Evolutionary conservation across 1,139 yeast genomes (phyloP).

Genomic region (Blastobotrys malaysiensis): DNA sequence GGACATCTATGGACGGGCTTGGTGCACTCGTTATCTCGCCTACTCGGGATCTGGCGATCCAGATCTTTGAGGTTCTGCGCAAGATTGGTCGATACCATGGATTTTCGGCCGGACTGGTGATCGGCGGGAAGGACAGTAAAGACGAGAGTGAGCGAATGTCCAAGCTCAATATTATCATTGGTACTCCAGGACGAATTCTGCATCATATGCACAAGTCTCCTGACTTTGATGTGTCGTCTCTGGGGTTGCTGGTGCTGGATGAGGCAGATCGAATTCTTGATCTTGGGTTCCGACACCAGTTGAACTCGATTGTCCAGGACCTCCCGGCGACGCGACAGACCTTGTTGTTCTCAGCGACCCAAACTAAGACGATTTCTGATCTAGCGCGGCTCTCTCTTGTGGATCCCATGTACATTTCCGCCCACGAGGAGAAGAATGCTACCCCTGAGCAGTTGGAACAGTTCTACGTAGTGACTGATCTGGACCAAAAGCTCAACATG

Average conservation of each 20-base stretch:
- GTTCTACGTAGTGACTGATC: conserved; percentile 62
- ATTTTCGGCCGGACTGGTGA: conserved; percentile 89
- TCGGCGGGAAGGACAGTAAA: conserved; percentile 93
- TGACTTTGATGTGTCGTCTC: conserved; percentile 71
- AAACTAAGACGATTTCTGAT: conserved; percentile 79
- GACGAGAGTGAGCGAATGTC: conserved; percentile 83
- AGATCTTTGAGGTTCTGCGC: conserved; percentile 82
- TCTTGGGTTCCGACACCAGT: conserved; percentile 89
- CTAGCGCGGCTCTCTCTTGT: conserved; percentile 82
- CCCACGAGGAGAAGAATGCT: conserved; percentile 43
- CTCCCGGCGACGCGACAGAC: conserved; percentile 82
- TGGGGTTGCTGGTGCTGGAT: conserved; percentile 81
- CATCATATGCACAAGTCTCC: conserved; percentile 95
- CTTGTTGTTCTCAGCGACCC: conserved; percentile 79
- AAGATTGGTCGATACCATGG: conserved; percentile 77
- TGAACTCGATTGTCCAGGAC: conserved; percentile 80
- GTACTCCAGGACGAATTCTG: conserved; percentile 92
- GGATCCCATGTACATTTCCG: conserved; percentile 63
- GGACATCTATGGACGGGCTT: conserved; percentile 87
- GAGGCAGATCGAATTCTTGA: conserved; percentile 96
- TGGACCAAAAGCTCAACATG: conserved; percentile 78
- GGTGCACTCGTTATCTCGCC: conserved; percentile 93
- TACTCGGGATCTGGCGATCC: conserved; percentile 90
- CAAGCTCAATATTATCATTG: conserved; percentile 79
- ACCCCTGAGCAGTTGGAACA: conserved; percentile 87